Evolutionary conservation across 495 filamentous ascomycete species (phyloP).

Genomic region (Trichoderma parareesei): DNA sequence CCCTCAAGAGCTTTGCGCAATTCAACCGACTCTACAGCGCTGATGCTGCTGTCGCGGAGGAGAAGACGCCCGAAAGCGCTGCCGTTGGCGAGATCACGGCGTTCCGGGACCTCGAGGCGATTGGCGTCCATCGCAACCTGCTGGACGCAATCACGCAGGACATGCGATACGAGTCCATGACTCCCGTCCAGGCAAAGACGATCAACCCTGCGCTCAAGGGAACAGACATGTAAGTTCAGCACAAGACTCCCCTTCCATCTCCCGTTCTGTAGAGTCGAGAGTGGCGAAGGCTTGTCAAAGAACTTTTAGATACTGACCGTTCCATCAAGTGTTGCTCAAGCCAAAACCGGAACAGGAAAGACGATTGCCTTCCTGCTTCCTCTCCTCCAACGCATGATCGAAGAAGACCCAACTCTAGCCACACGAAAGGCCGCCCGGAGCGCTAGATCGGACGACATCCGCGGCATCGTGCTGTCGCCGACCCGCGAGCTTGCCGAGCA

Average conservation of each 20-base stretch:
- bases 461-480: conserved; percentile 85
- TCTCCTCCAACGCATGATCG: conserved; percentile 61
- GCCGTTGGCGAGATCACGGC: conserved; percentile 40
- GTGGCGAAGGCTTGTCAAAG: conserved; percentile 15
- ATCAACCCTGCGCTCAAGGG: conserved; percentile 72
- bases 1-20: neutral
- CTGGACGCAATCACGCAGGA: conserved; percentile 59
- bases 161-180: conserved; percentile 81
- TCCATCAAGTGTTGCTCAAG: conserved; percentile 66
- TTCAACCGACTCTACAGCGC: conserved; percentile 30
- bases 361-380: conserved; percentile 78
- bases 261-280: neutral
- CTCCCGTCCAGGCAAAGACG: conserved; percentile 79
- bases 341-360: conserved; percentile 83
- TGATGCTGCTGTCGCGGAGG: conserved; percentile 22
- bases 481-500: conserved; percentile 94
- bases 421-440: conserved; percentile 15
- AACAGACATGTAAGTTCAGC: conserved; percentile 61
- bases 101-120: conserved; percentile 59
- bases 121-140: conserved; percentile 55
- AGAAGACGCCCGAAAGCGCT: conserved; percentile 14
- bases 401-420: conserved; percentile 45
- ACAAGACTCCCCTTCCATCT: no score
- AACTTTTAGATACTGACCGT: conserved; percentile 15
- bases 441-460: conserved; percentile 57